Conservation (phyloP, 148 eudicot species). For the Linanthus parryae region DNA sequence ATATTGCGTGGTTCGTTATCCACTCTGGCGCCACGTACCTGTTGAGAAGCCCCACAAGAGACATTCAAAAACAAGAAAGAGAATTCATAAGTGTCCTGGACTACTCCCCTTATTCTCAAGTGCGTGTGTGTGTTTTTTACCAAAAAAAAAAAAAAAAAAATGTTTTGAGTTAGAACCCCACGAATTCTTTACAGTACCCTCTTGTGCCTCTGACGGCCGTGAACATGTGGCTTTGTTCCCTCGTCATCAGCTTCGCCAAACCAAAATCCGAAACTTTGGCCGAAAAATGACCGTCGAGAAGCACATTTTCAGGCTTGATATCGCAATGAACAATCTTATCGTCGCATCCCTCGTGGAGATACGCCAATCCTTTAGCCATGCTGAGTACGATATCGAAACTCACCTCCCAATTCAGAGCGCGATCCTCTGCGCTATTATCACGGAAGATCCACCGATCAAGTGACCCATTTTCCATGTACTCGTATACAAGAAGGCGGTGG, state of each 20-base stretch:
- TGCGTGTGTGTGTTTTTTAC: no score
- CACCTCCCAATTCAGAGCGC: slow-evolving; percentile 21
- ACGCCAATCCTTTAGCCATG: slow-evolving; percentile 27
- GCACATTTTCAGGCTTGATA: slow-evolving; percentile 20
- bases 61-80: no score
- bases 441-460: slow-evolving; percentile 25
- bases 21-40: slow-evolving; percentile 35
- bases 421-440: slow-evolving; percentile 2
- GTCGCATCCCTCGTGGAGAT: slow-evolving; percentile 26
- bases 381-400: slow-evolving; percentile 24
- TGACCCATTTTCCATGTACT: slow-evolving; percentile 23
- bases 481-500: slow-evolving; percentile 26
- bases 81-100: no score
- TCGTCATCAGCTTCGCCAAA: slow-evolving; percentile 21
- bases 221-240: slow-evolving; percentile 22
- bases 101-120: no score
- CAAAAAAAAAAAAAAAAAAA: no score
- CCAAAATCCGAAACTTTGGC: slow-evolving; percentile 25
- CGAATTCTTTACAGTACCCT: no score
- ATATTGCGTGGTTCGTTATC: slow-evolving; percentile 23
- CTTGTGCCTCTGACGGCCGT: slow-evolving; percentile 25
- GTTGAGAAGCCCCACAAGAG: no score
- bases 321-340: slow-evolving; percentile 27
- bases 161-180: no score
- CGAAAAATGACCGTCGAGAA: slow-evolving; percentile 17